phyloP scores from a whole-genome alignment of 192 early-diverging fungal genomes.

The Thamnidium elegans region DNA sequence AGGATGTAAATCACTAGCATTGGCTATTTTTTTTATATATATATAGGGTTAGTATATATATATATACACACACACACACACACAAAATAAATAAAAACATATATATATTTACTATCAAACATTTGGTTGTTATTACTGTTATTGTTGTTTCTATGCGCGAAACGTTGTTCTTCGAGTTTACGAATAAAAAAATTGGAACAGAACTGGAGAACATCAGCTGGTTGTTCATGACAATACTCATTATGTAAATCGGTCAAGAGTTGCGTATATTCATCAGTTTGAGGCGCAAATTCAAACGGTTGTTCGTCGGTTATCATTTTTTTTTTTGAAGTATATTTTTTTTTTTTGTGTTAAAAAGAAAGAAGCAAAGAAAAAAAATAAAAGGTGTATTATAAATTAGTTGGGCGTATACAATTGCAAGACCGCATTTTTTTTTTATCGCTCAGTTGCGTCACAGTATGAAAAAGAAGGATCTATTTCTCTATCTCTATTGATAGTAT shows the following conservation, averaged over 20 bases:
- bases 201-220: constrained; percentile 34
- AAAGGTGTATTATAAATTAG: background rate
- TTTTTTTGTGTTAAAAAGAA: background rate
- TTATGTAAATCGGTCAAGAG: constrained; percentile 21
- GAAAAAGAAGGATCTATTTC: too few species aligned
- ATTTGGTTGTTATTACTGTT: background rate
- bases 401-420: background rate
- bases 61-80: too few species aligned
- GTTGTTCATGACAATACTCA: constrained; percentile 39
- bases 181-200: constrained; percentile 32
- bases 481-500: background rate
- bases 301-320: constrained; percentile 2
- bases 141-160: constrained; percentile 9
- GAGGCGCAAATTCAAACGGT: constrained; percentile 7
- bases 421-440: background rate
- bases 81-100: background rate
- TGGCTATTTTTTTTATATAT: background rate
- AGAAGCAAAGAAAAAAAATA: constrained; percentile 3
- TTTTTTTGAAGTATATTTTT: background rate
- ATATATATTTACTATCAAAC: background rate
- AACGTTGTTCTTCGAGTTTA: constrained; percentile 41
- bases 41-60: background rate
- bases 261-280: constrained; percentile 24
- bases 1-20: constrained; percentile 16
- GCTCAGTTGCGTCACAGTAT: background rate